Conservation (phyloP, 805 yeast genomes). For the Diddensiella santjacobensis region DNA sequence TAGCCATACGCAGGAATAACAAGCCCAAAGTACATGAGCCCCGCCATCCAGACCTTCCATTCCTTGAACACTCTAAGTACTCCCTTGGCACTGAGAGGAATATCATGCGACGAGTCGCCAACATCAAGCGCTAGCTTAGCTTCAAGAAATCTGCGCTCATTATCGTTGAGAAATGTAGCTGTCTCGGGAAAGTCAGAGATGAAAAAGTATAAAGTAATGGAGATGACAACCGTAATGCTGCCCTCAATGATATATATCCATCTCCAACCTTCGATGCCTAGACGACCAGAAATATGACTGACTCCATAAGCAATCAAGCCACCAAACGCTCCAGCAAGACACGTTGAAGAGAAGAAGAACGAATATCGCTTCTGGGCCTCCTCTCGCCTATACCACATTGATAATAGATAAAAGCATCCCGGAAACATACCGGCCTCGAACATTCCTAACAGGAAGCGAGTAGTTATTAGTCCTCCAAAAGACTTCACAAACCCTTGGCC, state of each 20-base stretch:
- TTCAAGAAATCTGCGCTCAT: slow-evolving; percentile 53
- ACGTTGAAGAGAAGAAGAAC: slow-evolving; percentile 65
- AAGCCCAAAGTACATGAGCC: slow-evolving; percentile 59
- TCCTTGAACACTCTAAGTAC: slow-evolving; percentile 53
- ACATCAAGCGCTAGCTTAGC: slow-evolving; percentile 57
- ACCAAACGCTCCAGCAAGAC: slow-evolving; percentile 75
- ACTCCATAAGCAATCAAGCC: slow-evolving; percentile 69
- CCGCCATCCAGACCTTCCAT: slow-evolving; percentile 53
- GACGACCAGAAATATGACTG: slow-evolving; percentile 47
- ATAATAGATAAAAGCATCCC: slow-evolving; percentile 64
- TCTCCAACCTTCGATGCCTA: slow-evolving; percentile 48
- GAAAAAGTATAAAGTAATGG: slow-evolving; percentile 41
- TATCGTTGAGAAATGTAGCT: slow-evolving; percentile 48
- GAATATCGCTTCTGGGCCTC: slow-evolving; percentile 70
- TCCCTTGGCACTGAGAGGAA: slow-evolving; percentile 45
- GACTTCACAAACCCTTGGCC: slow-evolving; percentile 62
- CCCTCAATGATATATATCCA: slow-evolving; percentile 57
- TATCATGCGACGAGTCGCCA: slow-evolving; percentile 47
- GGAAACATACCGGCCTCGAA: slow-evolving; percentile 74
- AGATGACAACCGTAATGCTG: slow-evolving; percentile 34
- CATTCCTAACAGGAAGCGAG: slow-evolving; percentile 63
- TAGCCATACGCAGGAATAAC: slow-evolving; percentile 73
- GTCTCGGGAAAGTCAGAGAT: slow-evolving; percentile 74
- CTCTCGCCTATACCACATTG: slow-evolving; percentile 58
- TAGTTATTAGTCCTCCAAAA: slow-evolving; percentile 56